Evolutionary conservation across 805 yeast species (phyloP), one percentile per base, ranked within the genome.

Genomic region (Wickerhamiella shivajii): DNA sequence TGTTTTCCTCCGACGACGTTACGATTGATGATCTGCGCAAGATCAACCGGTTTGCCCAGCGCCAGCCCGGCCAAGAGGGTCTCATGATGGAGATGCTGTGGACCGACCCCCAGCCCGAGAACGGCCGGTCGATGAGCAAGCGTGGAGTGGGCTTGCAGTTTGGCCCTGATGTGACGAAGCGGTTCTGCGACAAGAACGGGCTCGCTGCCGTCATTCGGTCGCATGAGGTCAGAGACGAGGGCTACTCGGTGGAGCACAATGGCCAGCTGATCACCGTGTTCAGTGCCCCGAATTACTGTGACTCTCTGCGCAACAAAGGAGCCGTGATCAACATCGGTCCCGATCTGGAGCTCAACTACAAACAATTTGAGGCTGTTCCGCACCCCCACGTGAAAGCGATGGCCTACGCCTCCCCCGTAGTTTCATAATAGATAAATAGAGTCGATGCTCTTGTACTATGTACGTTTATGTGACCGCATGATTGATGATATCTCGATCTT

Each of bases 281-380:
- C 56, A 76, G 92, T 55, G 99, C 99, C 1, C 99, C 99, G 22
- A 87, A 90, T 55, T 87, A 87, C 56, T 87, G 97, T 60, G 99
- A 90, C 53, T 62, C 76, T 11, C 84, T 81, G 36, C 93, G 93
- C 10, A 90, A 90, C 56, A 56, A 71, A 43, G 99, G 96, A 34
- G 97, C 92, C 7, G 77, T 78, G 36, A 76, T 90, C 39, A 78
- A 84, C 49, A 67, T 87, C 44, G 63, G 63, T 37, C 47, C 61
- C 27, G 67, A 63, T 13, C 60, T 61, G 29, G 55, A 63, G 34
- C 57, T 80, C 46, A 56, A 66, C 1, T 71, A 66, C 37, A 64
- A 64, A 40, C 71, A 74, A 10, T 85, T 81, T 53, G 67, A 59
- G 18, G 95, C 93, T 2, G 93, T 78, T 12, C 74, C 77, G 17